These are phyloP conservation scores for Populus hybrid DNA, from an alignment of 441 rosid genomes.

Conservation along the genomic window DNA sequence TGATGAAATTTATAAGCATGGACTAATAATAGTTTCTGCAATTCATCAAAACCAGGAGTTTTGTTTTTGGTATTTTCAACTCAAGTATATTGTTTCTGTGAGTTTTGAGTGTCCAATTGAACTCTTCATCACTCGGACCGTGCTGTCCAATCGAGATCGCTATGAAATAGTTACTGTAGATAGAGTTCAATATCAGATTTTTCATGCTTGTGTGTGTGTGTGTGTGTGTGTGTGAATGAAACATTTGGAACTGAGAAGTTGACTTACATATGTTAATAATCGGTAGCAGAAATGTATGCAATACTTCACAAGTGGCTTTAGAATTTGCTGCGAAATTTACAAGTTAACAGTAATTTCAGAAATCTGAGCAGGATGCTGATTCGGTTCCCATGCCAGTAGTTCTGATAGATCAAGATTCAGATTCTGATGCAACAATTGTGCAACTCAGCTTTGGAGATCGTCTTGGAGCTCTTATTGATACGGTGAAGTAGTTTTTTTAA, in stretches of 20 bases:
- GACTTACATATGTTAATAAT: background rate
- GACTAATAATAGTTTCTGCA: background rate
- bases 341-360: conserved; percentile 44
- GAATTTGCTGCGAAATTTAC: conserved; percentile 28
- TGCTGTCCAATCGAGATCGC: too few relatives aligned
- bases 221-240: background rate
- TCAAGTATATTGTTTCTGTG: background rate
- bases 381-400: conserved; percentile 64
- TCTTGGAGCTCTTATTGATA: conserved; percentile 92
- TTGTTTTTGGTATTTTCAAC: background rate
- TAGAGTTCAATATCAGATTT: background rate
- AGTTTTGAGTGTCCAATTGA: background rate
- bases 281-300: conserved; percentile 13
- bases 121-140: background rate
- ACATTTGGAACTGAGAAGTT: background rate
- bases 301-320: conserved; percentile 23
- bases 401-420: conserved; percentile 85
- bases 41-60: background rate
- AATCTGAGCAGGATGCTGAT: conserved; percentile 48
- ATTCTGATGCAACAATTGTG: conserved; percentile 75
- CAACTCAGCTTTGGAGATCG: conserved; percentile 96
- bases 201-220: background rate
- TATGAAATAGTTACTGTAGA: too few relatives aligned
- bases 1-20: background rate
- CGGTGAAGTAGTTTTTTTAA: conserved; percentile 41